Conservation (phyloP, 2,329 filamentous ascomycete genomes). For the Alternaria solani region DNA sequence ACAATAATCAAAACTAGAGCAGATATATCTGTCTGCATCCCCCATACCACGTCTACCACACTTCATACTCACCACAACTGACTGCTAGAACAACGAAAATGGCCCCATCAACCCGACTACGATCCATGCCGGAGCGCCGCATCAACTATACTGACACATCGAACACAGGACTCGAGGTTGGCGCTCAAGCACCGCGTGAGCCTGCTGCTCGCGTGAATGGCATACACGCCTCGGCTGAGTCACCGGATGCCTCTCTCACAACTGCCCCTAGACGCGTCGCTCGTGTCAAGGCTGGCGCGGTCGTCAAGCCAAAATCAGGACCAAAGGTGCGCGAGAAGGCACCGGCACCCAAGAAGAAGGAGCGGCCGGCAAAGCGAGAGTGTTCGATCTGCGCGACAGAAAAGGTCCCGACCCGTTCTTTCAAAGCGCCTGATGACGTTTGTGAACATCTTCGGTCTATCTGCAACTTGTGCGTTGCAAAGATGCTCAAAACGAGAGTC, state of each 20-base stretch:
- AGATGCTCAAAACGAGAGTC: slow-evolving; percentile 30
- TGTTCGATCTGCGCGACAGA: slow-evolving; percentile 28
- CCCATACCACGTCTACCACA: not conserved
- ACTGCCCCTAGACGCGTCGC: not conserved
- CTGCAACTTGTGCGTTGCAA: slow-evolving; percentile 31
- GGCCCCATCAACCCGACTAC: slow-evolving; percentile 21
- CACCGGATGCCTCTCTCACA: not conserved
- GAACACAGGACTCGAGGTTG: not conserved
- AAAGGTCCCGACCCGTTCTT: slow-evolving; percentile 17
- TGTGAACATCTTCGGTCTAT: slow-evolving; percentile 33
- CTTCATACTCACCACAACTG: not conserved
- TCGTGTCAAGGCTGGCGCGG: slow-evolving; percentile 11
- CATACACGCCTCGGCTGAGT: not conserved
- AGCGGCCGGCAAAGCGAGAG: slow-evolving; percentile 19
- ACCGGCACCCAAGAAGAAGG: slow-evolving; percentile 14
- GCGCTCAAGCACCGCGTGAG: not conserved
- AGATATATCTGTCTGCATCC: no score
- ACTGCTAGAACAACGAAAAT: slow-evolving; percentile 11
- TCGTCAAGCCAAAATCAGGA: slow-evolving; percentile 6
- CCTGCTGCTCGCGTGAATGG: not conserved
- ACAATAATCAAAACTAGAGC: no score
- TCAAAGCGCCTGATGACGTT: slow-evolving; percentile 12
- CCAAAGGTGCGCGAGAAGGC: slow-evolving; percentile 5
- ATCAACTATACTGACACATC: slow-evolving; percentile 9
- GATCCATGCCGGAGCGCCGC: slow-evolving; percentile 8